A percentile compares a stretch with the other conserved stretches of the same genome.
Conservation (phyloP, 2,329 filamentous ascomycete species). For the Neurospora sp. region DNA sequence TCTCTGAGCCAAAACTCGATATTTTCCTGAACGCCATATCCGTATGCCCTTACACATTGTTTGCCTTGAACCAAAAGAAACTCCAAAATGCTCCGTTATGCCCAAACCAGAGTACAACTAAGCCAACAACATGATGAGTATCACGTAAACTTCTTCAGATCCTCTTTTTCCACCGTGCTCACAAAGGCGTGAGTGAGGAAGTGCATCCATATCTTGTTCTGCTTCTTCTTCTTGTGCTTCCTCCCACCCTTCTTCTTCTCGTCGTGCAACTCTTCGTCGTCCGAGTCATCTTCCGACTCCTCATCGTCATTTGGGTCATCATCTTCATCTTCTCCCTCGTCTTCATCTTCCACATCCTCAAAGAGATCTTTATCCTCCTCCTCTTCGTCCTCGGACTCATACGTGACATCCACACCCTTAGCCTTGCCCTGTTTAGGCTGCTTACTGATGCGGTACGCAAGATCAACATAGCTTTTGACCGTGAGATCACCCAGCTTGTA, state of each 20-base stretch:
- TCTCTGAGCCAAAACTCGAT: neutral
- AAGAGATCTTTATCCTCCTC: constrained; percentile 12
- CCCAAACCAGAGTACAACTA: neutral
- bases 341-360: constrained; percentile 10
- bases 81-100: neutral
- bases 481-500: constrained; percentile 78
- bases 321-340: constrained; percentile 10
- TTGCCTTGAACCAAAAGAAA: neutral
- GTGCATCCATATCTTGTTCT: constrained; percentile 65
- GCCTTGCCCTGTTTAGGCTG: constrained; percentile 16
- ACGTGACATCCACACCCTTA: constrained; percentile 6
- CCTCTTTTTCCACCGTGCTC: constrained; percentile 54
- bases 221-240: constrained; percentile 38
- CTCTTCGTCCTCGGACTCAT: constrained; percentile 1
- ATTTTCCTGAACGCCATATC: neutral
- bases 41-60: neutral
- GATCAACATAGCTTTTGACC: constrained; percentile 66
- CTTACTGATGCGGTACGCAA: constrained; percentile 70
- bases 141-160: constrained; percentile 40
- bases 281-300: constrained; percentile 18
- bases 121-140: neutral
- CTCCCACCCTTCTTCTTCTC: constrained; percentile 35
- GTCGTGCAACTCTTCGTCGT: constrained; percentile 22
- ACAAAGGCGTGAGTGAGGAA: constrained; percentile 77
- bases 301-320: constrained; percentile 5